Evolutionary conservation across 2,329 filamentous ascomycete genomes (phyloP).

Genomic region (Penicillium hesseltinei): DNA sequence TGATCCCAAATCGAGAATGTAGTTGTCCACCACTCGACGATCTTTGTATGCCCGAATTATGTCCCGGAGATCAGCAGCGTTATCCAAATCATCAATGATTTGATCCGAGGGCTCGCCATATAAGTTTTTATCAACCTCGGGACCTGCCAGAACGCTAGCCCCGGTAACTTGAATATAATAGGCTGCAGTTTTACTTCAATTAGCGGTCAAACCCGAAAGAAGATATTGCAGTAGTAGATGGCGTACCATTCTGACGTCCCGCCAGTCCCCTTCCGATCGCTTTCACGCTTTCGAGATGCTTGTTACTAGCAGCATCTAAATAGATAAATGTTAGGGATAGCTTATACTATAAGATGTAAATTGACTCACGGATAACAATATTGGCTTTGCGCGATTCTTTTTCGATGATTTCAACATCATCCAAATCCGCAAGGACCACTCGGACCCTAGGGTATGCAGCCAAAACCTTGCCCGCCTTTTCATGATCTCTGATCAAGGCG

Average conservation of each 20-base stretch:
- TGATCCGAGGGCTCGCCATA: conserved; percentile 33
- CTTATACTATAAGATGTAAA: too few relatives aligned
- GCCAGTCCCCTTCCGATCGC: conserved; percentile 4
- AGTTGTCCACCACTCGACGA: conserved; percentile 66
- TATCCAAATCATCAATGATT: conserved; percentile 39
- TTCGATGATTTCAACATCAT: conserved; percentile 26
- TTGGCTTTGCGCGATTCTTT: conserved; percentile 5
- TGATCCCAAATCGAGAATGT: conserved; percentile 53
- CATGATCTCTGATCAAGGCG: conserved; percentile 30
- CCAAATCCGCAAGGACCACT: conserved; percentile 40
- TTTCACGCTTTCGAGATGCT: conserved; percentile 3
- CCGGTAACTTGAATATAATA: conserved; percentile 41
- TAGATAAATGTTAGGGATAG: neutral
- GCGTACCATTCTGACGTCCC: conserved; percentile 1
- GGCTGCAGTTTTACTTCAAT: neutral
- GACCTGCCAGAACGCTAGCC: conserved; percentile 34
- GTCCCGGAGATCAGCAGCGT: conserved; percentile 32
- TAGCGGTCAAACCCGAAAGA: neutral
- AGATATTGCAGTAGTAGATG: neutral
- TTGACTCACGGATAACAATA: conserved; percentile 5
- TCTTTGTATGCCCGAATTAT: conserved; percentile 40
- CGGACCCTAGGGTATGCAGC: conserved; percentile 34
- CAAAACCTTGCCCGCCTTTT: conserved; percentile 29
- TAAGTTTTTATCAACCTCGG: conserved; percentile 32
- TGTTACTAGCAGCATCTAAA: conserved; percentile 6